These are phyloP conservation scores for Colletotrichum cuscutae DNA, from an alignment of 2,329 filamentous ascomycete species.

Conservation along the genomic window DNA sequence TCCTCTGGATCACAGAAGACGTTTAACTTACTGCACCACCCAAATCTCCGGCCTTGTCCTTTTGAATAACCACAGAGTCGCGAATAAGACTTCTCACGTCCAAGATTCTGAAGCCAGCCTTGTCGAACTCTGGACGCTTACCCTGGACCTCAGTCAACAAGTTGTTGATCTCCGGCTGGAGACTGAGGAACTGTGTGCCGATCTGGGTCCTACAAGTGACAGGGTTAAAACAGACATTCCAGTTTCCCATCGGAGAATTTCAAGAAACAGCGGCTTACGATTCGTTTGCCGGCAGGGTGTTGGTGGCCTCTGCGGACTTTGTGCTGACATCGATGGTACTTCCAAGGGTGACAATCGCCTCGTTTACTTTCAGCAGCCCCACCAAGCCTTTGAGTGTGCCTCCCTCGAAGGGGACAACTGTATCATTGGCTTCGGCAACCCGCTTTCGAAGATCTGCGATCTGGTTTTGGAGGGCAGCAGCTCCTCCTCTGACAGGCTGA, in stretches of 20 bases:
- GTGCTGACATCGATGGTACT: slow-evolving; percentile 2
- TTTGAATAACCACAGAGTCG: slow-evolving; percentile 16
- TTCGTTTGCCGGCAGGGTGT: neutral
- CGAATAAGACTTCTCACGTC: slow-evolving; percentile 29
- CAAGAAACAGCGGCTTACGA: slow-evolving; percentile 7
- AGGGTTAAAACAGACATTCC: neutral
- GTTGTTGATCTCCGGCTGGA: slow-evolving; percentile 22
- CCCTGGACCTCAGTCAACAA: slow-evolving; percentile 6
- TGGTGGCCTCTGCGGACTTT: slow-evolving; percentile 9
- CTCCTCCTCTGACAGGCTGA: slow-evolving; percentile 5
- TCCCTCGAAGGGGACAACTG: slow-evolving; percentile 21
- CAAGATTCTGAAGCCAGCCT: slow-evolving; percentile 27
- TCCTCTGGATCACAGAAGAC: neutral
- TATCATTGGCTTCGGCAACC: slow-evolving; percentile 10
- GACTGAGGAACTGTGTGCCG: slow-evolving; percentile 1
- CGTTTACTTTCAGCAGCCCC: slow-evolving; percentile 28
- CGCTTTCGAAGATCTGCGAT: slow-evolving; percentile 11
- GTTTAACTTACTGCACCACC: neutral
- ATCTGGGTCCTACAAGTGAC: neutral
- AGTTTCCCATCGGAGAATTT: neutral
- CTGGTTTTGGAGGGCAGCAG: neutral
- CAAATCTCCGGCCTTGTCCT: slow-evolving; percentile 20
- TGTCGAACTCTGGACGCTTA: slow-evolving; percentile 28
- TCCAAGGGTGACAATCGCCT: slow-evolving; percentile 19
- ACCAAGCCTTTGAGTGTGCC: slow-evolving; percentile 12